phyloP scores from a whole-genome alignment of 495 filamentous ascomycete genomes.

The Aspergillus sclerotiicarbonarius region DNA sequence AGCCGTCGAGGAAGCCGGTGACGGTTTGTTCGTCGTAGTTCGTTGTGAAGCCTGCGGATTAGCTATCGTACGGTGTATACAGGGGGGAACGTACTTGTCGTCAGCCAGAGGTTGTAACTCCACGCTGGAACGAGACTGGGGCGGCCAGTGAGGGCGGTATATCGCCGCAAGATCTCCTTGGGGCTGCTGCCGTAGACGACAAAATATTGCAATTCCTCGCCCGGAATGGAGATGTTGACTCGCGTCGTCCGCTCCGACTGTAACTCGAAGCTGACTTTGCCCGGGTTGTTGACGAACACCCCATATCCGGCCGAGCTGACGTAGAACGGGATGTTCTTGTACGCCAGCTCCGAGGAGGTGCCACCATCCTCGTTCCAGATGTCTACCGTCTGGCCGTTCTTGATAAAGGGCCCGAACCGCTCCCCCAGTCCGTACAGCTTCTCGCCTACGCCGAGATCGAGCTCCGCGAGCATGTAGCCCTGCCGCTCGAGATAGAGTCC shows the following conservation, averaged over 20 bases:
- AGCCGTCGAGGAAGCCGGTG: constrained; percentile 63
- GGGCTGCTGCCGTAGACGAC: constrained; percentile 66
- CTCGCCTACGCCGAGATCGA: constrained; percentile 64
- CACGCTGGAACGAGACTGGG: constrained; percentile 61
- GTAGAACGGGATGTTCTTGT: constrained; percentile 74
- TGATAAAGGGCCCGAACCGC: constrained; percentile 67
- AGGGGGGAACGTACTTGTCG: constrained; percentile 42
- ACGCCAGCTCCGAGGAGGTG: constrained; percentile 67
- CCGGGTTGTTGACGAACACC: constrained; percentile 64
- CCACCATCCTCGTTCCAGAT: constrained; percentile 75
- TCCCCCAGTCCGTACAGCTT: constrained; percentile 68
- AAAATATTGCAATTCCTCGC: constrained; percentile 59
- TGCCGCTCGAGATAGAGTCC: constrained; percentile 52
- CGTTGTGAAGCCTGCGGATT: constrained; percentile 55
- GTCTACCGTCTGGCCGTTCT: constrained; percentile 64
- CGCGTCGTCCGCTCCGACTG: constrained; percentile 65
- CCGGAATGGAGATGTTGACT: constrained; percentile 61
- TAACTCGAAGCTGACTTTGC: constrained; percentile 61
- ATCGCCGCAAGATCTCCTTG: constrained; percentile 64
- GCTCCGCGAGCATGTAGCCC: constrained; percentile 61
- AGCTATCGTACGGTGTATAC: background rate
- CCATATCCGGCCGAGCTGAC: constrained; percentile 67
- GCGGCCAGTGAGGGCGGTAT: constrained; percentile 59
- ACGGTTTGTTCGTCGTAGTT: constrained; percentile 68
- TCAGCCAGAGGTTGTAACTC: constrained; percentile 72